Conservation (phyloP, 257 asterid genomes). For the Hygrophila difformis region DNA sequence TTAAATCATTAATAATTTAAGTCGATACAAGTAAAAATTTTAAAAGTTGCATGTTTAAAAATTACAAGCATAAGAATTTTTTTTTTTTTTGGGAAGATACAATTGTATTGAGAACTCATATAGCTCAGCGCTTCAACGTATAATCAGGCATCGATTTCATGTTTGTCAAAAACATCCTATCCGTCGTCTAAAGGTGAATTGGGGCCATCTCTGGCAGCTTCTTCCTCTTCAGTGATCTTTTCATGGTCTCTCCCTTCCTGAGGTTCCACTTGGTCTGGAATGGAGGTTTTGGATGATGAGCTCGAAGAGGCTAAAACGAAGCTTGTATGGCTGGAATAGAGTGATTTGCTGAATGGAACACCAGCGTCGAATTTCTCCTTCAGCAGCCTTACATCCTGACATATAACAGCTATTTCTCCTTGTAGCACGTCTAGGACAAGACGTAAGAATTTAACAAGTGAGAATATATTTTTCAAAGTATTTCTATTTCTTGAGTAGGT, state of each 20-base stretch:
- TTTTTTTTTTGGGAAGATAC: too few species aligned
- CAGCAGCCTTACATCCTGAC: slow-evolving; percentile 43
- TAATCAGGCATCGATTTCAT: slow-evolving; percentile 17
- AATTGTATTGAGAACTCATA: too few species aligned
- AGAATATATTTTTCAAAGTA: too few species aligned
- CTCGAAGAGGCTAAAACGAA: background rate
- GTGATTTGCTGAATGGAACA: slow-evolving; percentile 1
- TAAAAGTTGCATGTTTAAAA: too few species aligned
- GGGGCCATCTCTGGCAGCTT: slow-evolving; percentile 19
- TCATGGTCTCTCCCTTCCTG: slow-evolving; percentile 14
- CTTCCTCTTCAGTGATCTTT: slow-evolving; percentile 15
- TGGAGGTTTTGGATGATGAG: background rate
- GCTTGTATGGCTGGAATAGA: slow-evolving; percentile 4
- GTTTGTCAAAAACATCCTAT: slow-evolving; percentile 53
- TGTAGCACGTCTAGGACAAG: slow-evolving; percentile 58
- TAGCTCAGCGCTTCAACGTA: background rate
- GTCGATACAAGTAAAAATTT: too few species aligned
- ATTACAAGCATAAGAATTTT: too few species aligned
- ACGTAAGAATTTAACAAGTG: too few species aligned
- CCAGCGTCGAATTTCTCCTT: slow-evolving; percentile 1
- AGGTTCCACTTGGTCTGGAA: background rate
- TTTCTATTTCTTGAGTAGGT: too few species aligned
- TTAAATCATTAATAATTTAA: too few species aligned
- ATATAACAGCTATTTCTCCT: slow-evolving; percentile 83
- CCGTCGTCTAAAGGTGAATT: slow-evolving; percentile 41